Base-by-base conservation (phyloP, 2,329 filamentous ascomycete species). In the Penicillium hordei region DNA sequence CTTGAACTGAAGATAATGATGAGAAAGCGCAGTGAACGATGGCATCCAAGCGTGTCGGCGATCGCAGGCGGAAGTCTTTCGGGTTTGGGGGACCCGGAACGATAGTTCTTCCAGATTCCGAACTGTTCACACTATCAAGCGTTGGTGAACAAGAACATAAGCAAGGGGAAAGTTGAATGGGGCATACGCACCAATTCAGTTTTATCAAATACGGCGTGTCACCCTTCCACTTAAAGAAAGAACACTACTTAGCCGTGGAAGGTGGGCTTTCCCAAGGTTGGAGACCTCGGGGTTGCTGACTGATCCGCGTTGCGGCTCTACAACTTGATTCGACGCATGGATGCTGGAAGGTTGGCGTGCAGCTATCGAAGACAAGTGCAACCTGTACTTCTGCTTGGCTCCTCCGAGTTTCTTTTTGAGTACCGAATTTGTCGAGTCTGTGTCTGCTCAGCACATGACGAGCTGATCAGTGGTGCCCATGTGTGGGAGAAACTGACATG, bases 61-160 rank as follows among this genome's bases (percentile, higher is more conserved):
- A 68, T 63, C 49, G 57, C 51, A 60, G 59, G 55, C 57, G 59
- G 61, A 68, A 68, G 66, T 64, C 66, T 68, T 71, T 68, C 60
- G 60, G 65, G 56, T 66, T 67, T 63, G 65, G 60, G 60, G 58
- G 60, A 59, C 23, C 27, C 71, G 71, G 71, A 68, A 61, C 46
- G 55, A 51, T 55, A 58, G 70, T 73, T 73, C 71, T 72, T 73
- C 71, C 71, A 70, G 55, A 27, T 10, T 52, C 58, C 60, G 45
- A 54, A 48, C 43, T 40, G 45, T 49, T 34, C 27, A 49, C 27
- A 34, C 46, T 50, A 36, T 51, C 52, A 31, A 49, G 39, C 43
- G 43, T 21, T 45, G 34, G 25, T 55, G 57, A 64, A 58, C 54
- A 52, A 34, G 43, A 40, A 55, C 52, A 55, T 62, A 51, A 68